A percentile compares a stretch with the other conserved stretches of the same genome.
phyloP scores from a whole-genome alignment of 768 basidiomycete genomes.

The Naganishia onofrii region DNA sequence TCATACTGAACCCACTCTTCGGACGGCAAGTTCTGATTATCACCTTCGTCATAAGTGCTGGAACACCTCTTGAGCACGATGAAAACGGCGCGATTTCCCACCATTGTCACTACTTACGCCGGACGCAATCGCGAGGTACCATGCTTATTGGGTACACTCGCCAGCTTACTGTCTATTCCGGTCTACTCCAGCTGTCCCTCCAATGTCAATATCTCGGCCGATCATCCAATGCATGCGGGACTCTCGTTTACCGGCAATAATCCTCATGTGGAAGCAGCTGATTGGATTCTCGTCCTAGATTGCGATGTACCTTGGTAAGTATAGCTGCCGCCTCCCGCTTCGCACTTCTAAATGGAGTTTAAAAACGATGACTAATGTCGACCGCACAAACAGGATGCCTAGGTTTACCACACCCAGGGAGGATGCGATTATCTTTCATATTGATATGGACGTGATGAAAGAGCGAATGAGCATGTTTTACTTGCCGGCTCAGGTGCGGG shows the following conservation, averaged over 20 bases:
- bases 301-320: slow-evolving; percentile 63
- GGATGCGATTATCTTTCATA: slow-evolving; percentile 60
- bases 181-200: slow-evolving; percentile 60
- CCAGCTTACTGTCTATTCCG: slow-evolving; percentile 60
- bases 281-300: slow-evolving; percentile 67
- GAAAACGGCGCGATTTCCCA: slow-evolving; percentile 58
- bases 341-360: background rate
- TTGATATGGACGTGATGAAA: slow-evolving; percentile 67
- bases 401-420: slow-evolving; percentile 54
- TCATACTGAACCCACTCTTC: background rate
- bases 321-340: background rate
- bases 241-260: slow-evolving; percentile 59
- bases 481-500: background rate
- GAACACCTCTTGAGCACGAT: slow-evolving; percentile 53
- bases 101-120: slow-evolving; percentile 66
- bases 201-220: slow-evolving; percentile 60
- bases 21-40: too few species aligned
- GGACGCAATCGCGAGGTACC: slow-evolving; percentile 61
- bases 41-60: background rate
- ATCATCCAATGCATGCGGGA: slow-evolving; percentile 61
- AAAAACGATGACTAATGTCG: background rate
- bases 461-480: slow-evolving; percentile 42
- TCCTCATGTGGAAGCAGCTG: slow-evolving; percentile 58
- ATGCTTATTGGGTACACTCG: slow-evolving; percentile 57
- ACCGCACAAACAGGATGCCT: slow-evolving; percentile 29